Conservation (phyloP, 768 basidiomycete genomes). For the Polyporus arcularius region DNA sequence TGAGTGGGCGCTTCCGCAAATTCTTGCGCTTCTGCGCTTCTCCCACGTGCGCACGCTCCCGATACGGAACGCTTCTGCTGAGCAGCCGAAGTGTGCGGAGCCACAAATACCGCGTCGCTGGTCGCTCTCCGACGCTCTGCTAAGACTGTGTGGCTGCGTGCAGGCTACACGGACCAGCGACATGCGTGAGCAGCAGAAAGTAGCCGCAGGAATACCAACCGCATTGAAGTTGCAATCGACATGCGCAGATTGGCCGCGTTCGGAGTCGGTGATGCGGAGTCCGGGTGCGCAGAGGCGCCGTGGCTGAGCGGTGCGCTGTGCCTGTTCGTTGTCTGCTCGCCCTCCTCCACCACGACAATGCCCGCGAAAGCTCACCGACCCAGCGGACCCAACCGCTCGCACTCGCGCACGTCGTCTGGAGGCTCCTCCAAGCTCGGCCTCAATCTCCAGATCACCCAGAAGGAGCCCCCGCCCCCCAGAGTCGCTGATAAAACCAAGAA, state of each 20-base stretch:
- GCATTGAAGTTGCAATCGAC: not conserved
- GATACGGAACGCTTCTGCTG: not conserved
- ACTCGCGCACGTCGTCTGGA: conserved; percentile 63
- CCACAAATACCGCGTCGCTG: not conserved
- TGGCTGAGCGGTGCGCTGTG: not conserved
- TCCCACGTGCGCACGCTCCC: conserved; percentile 9
- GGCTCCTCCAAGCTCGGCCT: conserved; percentile 55
- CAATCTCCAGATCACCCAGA: conserved; percentile 71
- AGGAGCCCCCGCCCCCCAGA: conserved; percentile 47
- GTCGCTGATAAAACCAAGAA: conserved; percentile 57
- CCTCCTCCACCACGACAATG: conserved; percentile 37
- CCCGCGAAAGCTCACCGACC: conserved; percentile 53
- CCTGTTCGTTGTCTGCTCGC: not conserved
- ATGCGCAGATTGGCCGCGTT: not conserved
- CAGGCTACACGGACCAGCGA: too few species aligned
- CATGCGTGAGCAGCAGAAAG: too few species aligned
- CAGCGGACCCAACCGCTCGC: conserved; percentile 54
- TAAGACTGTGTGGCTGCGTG: too few species aligned
- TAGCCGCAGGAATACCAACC: too few species aligned
- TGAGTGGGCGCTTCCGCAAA: conserved; percentile 1
- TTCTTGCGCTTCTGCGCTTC: conserved; percentile 6
- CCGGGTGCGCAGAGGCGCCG: conserved; percentile 7
- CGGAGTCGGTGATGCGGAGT: conserved; percentile 1
- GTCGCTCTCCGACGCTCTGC: too few species aligned
- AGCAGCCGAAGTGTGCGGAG: not conserved